Conservation (phyloP, 768 basidiomycete genomes). For the Lentinula raphanica region DNA sequence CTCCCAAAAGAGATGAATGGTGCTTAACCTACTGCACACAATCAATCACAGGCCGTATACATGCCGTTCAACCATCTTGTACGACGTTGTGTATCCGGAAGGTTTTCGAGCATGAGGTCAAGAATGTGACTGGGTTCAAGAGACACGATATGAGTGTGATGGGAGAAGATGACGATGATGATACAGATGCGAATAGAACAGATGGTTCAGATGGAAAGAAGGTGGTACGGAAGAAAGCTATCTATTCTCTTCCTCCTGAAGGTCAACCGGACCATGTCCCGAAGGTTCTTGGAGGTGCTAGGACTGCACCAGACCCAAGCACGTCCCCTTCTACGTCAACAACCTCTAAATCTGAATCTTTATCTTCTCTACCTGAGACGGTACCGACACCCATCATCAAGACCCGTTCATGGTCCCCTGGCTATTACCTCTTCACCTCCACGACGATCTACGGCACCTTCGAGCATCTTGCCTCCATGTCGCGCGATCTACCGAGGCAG, state of each 20-base stretch:
- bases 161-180: not conserved
- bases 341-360: not conserved
- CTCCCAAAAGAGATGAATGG: conserved; percentile 58
- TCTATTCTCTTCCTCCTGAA: conserved; percentile 61
- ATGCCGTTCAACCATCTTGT: conserved; percentile 48
- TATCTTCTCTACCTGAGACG: not conserved
- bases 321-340: not conserved
- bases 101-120: conserved; percentile 64
- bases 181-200: conserved; percentile 15
- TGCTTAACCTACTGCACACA: conserved; percentile 62
- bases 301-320: conserved; percentile 24
- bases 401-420: conserved; percentile 64
- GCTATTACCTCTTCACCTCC: conserved; percentile 71
- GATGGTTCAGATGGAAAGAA: conserved; percentile 32
- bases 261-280: conserved; percentile 51
- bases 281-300: conserved; percentile 38
- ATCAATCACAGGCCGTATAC: conserved; percentile 46
- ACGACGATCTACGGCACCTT: conserved; percentile 45
- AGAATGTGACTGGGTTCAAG: conserved; percentile 42
- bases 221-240: conserved; percentile 25
- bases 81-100: conserved; percentile 49
- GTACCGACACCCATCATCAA: conserved; percentile 19
- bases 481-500: conserved; percentile 48
- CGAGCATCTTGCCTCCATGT: conserved; percentile 59
- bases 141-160: conserved; percentile 24